These are phyloP conservation scores for Cicer judaicum DNA, from an alignment of 306 rosid genomes.

Conservation along the genomic window DNA sequence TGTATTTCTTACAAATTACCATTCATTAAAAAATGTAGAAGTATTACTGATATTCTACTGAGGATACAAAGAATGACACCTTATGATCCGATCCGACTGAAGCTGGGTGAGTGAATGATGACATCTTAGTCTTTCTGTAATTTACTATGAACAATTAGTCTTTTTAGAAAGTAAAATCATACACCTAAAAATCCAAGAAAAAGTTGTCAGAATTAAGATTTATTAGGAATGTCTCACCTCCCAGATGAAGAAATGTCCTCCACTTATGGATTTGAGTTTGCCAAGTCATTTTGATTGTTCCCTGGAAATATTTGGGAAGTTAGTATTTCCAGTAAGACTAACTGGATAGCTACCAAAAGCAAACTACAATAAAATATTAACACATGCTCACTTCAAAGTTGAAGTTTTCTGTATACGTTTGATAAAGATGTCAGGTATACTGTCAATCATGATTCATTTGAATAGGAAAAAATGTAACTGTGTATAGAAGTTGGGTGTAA, in stretches of 20 bases:
- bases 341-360: conserved; percentile 5
- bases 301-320: conserved; percentile 55
- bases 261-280: conserved; percentile 59
- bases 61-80: conserved; percentile 12
- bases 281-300: conserved; percentile 55
- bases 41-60: neutral
- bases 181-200: conserved; percentile 37
- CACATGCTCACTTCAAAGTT: conserved; percentile 16
- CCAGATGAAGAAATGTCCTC: conserved; percentile 37
- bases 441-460: neutral
- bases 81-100: neutral
- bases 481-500: conserved; percentile 21
- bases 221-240: conserved; percentile 47
- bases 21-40: conserved; percentile 2
- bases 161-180: neutral
- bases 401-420: neutral
- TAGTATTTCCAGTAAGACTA: conserved; percentile 39
- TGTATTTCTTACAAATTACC: conserved; percentile 11
- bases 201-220: conserved; percentile 17
- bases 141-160: conserved; percentile 24
- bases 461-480: neutral
- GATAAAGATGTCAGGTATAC: neutral
- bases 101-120: conserved; percentile 15
- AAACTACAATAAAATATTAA: neutral
- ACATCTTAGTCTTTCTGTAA: conserved; percentile 29